These are phyloP conservation scores for Scheffersomyces illinoinensis DNA, from an alignment of 1,139 yeast species.

Conservation along the genomic window DNA sequence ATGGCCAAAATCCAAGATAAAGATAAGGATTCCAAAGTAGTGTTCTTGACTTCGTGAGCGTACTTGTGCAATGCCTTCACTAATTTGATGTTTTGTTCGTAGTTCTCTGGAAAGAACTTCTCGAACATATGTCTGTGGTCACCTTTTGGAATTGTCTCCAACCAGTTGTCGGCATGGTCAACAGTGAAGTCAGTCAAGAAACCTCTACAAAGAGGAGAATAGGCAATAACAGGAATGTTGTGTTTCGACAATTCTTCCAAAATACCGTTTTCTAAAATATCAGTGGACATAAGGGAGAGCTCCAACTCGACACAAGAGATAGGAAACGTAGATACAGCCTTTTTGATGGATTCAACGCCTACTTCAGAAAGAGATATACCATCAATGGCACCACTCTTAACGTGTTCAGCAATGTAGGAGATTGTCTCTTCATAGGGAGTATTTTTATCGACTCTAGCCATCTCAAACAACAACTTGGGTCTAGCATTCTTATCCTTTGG, in stretches of 20 bases:
- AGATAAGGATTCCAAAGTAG: conserved; percentile 68
- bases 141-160: conserved; percentile 45
- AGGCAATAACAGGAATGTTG: conserved; percentile 69
- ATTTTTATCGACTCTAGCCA: conserved; percentile 63
- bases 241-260: conserved; percentile 48
- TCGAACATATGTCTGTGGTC: conserved; percentile 58
- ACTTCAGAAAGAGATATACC: conserved; percentile 77
- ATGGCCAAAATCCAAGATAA: conserved; percentile 65
- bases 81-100: conserved; percentile 50
- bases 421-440: conserved; percentile 53
- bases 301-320: conserved; percentile 75
- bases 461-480: conserved; percentile 58
- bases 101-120: conserved; percentile 59
- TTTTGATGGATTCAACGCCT: conserved; percentile 54
- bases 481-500: conserved; percentile 37
- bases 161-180: conserved; percentile 33
- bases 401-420: conserved; percentile 49
- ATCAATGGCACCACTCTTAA: conserved; percentile 57
- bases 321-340: conserved; percentile 51
- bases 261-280: conserved; percentile 60
- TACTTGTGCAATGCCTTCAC: conserved; percentile 44
- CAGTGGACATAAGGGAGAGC: conserved; percentile 65
- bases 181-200: conserved; percentile 62
- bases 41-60: conserved; percentile 46
- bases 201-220: conserved; percentile 85